phyloP scores from a whole-genome alignment of 768 basidiomycete genomes.

The Daedaleopsis sinensis region DNA sequence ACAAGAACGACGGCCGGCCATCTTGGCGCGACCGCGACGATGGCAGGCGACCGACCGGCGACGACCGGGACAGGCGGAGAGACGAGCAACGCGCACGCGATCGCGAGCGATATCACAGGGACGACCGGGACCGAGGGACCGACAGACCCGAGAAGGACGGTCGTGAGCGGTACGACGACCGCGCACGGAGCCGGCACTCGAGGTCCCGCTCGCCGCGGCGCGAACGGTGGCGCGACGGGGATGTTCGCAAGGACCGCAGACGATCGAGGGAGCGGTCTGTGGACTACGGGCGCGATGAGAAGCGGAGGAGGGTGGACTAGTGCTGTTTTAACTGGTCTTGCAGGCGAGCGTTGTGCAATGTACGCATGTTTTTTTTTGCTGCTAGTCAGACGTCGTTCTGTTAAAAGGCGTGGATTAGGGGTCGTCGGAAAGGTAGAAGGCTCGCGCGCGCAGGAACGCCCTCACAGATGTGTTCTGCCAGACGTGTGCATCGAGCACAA shows the following conservation, averaged over 20 bases:
- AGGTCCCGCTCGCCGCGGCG: constrained; percentile 23
- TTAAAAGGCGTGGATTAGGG: too few relatives aligned
- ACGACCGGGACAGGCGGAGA: constrained; percentile 24
- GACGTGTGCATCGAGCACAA: too few relatives aligned
- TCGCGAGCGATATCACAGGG: constrained; percentile 11
- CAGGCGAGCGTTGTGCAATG: neutral
- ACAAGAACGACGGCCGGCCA: constrained; percentile 20
- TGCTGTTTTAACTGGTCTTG: neutral
- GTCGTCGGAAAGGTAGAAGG: too few relatives aligned
- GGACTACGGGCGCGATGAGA: constrained; percentile 32
- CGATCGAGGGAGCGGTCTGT: constrained; percentile 34
- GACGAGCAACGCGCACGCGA: constrained; percentile 12
- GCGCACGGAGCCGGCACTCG: constrained; percentile 13
- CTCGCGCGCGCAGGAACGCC: too few relatives aligned
- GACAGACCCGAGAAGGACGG: constrained; percentile 4
- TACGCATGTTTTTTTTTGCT: neutral
- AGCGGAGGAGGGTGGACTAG: constrained; percentile 38
- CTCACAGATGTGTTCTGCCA: too few relatives aligned
- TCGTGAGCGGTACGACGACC: constrained; percentile 4
- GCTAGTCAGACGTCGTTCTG: neutral
- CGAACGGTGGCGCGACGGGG: constrained; percentile 25
- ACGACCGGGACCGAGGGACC: constrained; percentile 16
- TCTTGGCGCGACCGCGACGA: constrained; percentile 27
- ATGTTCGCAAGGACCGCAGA: constrained; percentile 20
- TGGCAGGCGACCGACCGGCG: constrained; percentile 8